A percentile compares a stretch with the other conserved stretches of the same genome.
Evolutionary conservation across 768 basidiomycete genomes (phyloP).

Genomic region (Pulveroboletus sp.): DNA sequence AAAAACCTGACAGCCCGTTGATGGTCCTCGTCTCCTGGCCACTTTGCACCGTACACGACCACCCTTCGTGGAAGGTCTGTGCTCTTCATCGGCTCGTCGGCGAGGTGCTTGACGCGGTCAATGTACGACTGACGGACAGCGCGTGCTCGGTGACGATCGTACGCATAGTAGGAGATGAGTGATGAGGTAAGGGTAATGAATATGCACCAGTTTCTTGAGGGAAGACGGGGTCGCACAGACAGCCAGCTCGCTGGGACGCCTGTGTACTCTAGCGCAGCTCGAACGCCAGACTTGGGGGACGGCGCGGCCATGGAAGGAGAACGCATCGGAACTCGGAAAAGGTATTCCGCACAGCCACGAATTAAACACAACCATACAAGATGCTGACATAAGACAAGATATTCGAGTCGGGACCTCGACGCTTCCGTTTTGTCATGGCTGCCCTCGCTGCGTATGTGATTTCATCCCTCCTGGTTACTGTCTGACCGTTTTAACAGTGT

Average conservation of each 20-base stretch:
- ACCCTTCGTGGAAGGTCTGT: constrained; percentile 72
- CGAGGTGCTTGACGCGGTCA: constrained; percentile 72
- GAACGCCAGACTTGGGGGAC: constrained; percentile 47
- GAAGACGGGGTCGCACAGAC: constrained; percentile 77
- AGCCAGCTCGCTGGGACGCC: constrained; percentile 75
- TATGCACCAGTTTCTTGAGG: constrained; percentile 92
- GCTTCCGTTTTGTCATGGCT: constrained; percentile 38
- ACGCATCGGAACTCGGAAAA: constrained; percentile 20
- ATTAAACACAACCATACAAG: constrained; percentile 21
- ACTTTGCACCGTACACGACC: constrained; percentile 81
- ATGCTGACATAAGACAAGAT: constrained; percentile 17
- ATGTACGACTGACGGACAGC: constrained; percentile 73
- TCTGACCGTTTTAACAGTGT: constrained; percentile 38
- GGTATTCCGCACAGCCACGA: constrained; percentile 19
- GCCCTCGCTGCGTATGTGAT: constrained; percentile 72
- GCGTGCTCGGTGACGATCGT: constrained; percentile 83
- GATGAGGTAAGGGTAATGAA: constrained; percentile 77
- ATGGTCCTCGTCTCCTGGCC: constrained; percentile 93
- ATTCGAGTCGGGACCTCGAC: neutral
- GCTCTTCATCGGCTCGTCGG: constrained; percentile 60
- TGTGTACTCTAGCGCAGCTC: constrained; percentile 60
- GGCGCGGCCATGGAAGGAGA: constrained; percentile 9
- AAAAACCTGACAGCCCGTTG: constrained; percentile 84
- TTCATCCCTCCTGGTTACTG: neutral
- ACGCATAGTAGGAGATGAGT: constrained; percentile 67